Evolutionary conservation across 306 rosid species (phyloP).

Genomic region (Sechiopsis laciniata): DNA sequence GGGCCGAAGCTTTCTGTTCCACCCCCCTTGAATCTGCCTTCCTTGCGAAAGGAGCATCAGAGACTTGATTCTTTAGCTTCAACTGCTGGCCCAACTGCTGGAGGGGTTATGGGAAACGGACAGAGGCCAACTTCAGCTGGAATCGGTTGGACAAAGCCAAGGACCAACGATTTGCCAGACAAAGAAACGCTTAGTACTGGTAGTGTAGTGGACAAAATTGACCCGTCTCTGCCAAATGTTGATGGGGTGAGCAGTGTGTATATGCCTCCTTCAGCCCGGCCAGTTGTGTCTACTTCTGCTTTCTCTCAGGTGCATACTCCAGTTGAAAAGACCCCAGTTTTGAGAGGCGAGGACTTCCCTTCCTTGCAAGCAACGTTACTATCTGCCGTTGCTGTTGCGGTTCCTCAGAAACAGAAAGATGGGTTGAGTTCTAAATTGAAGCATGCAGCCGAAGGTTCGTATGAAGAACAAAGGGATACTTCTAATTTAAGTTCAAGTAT

Average conservation of each 20-base stretch:
- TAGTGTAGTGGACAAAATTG: slow-evolving; percentile 37
- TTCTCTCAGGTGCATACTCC: slow-evolving; percentile 26
- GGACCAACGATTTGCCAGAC: slow-evolving; percentile 39
- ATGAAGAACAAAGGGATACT: slow-evolving; percentile 37
- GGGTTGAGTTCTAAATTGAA: slow-evolving; percentile 46
- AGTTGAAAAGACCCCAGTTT: slow-evolving; percentile 40
- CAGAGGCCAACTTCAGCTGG: slow-evolving; percentile 71
- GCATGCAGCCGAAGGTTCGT: slow-evolving; percentile 29
- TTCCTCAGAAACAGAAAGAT: slow-evolving; percentile 60
- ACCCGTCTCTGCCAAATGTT: slow-evolving; percentile 31
- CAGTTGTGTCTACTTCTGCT: slow-evolving; percentile 22
- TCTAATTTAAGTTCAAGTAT: slow-evolving; percentile 29
- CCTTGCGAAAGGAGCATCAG: slow-evolving; percentile 81
- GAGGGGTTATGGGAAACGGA: slow-evolving; percentile 55
- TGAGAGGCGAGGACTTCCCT: slow-evolving; percentile 96
- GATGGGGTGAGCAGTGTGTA: slow-evolving; percentile 40
- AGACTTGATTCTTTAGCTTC: slow-evolving; percentile 72
- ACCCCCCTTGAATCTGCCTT: slow-evolving; percentile 97
- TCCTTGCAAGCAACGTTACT: slow-evolving; percentile 73
- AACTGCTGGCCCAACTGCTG: slow-evolving; percentile 52
- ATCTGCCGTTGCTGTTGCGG: slow-evolving; percentile 31
- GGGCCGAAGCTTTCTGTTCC: slow-evolving; percentile 95
- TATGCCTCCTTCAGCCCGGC: slow-evolving; percentile 62
- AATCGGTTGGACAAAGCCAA: slow-evolving; percentile 86
- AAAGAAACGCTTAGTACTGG: slow-evolving; percentile 41